Conservation (phyloP, 768 basidiomycete genomes). For the Polyporus arcularius region DNA sequence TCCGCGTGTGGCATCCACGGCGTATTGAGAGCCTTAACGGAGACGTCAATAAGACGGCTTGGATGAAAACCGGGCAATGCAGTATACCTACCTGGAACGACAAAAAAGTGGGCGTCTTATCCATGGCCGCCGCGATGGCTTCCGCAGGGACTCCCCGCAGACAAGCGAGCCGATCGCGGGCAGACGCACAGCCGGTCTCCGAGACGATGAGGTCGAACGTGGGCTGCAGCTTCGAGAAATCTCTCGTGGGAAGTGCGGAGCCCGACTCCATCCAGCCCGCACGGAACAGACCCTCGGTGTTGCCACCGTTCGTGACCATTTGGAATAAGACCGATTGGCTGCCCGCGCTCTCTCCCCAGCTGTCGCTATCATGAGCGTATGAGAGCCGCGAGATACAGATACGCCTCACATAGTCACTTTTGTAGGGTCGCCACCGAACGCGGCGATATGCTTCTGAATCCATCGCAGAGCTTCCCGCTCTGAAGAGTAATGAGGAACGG, state of each 20-base stretch:
- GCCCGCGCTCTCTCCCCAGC: conserved; percentile 41
- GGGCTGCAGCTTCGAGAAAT: conserved; percentile 28
- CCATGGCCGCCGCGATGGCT: conserved; percentile 32
- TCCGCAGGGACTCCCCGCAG: conserved; percentile 39
- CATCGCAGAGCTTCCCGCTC: conserved; percentile 45
- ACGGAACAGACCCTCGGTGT: conserved; percentile 25
- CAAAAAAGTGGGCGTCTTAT: conserved; percentile 33
- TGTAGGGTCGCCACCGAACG: conserved; percentile 45
- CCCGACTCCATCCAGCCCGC: conserved; percentile 40
- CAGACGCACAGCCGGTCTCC: conserved; percentile 36
- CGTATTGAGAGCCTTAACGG: conserved; percentile 41
- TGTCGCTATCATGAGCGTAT: neutral
- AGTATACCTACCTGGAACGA: conserved; percentile 34
- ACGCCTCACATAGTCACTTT: conserved; percentile 42
- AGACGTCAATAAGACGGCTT: neutral
- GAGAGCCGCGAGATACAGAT: neutral
- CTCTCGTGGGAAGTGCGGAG: conserved; percentile 5
- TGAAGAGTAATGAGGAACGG: neutral
- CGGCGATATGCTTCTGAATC: conserved; percentile 40
- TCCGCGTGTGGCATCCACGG: conserved; percentile 55
- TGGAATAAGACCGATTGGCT: conserved; percentile 34
- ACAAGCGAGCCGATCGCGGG: conserved; percentile 41
- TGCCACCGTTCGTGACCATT: conserved; percentile 26
- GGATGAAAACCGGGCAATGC: neutral
- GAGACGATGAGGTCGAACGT: conserved; percentile 43